These are phyloP conservation scores for Gonium pectorale DNA, from an alignment of 139 green algal species.

Conservation along the genomic window DNA sequence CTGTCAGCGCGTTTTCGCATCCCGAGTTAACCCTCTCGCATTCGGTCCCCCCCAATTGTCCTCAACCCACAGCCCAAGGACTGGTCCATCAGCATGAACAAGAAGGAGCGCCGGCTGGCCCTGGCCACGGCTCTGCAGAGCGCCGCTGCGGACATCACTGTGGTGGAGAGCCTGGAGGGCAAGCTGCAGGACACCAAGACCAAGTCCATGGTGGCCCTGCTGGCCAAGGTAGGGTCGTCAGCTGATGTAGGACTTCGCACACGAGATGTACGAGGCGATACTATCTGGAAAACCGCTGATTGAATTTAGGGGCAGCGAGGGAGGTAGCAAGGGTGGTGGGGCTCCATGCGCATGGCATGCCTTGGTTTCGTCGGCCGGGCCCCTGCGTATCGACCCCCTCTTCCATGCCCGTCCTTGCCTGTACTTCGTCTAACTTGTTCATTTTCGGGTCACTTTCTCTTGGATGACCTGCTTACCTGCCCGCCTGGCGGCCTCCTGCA, in stretches of 20 bases:
- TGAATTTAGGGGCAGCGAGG: no score
- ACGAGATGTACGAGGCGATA: no score
- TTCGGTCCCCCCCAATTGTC: not conserved
- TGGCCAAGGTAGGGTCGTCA: conserved; percentile 71
- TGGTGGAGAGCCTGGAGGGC: conserved; percentile 80
- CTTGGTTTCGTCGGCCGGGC: no score
- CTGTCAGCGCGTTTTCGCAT: not conserved
- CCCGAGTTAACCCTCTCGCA: not conserved
- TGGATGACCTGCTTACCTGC: no score
- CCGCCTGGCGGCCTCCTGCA: no score
- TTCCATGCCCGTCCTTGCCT: no score
- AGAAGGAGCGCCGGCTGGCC: conserved; percentile 96
- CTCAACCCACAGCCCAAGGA: conserved; percentile 85
- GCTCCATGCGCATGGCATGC: no score
- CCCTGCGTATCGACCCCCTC: not conserved
- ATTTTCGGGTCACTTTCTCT: no score
- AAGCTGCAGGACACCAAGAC: conserved; percentile 84
- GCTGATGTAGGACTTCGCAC: no score
- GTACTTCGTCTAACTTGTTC: no score
- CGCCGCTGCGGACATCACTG: conserved; percentile 87
- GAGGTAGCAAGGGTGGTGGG: no score
- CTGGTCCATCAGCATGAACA: conserved; percentile 99
- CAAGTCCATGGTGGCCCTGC: conserved; percentile 79
- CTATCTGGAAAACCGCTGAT: no score
- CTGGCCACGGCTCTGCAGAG: conserved; percentile 94